phyloP scores from a whole-genome alignment of 2,329 filamentous ascomycete species.

The Sclerotinia glacialis region DNA sequence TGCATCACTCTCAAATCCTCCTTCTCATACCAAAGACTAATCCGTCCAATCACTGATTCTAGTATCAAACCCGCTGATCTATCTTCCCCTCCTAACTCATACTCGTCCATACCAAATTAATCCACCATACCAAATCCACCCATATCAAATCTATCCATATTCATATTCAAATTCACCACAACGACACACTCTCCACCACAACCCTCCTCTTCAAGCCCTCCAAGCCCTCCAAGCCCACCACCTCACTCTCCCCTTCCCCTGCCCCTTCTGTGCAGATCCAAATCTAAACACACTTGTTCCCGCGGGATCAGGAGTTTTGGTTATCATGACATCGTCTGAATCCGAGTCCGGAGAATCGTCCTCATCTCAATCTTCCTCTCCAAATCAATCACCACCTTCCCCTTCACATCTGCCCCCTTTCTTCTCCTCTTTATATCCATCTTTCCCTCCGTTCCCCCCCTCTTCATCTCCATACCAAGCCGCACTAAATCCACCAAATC shows the following conservation, averaged over 20 bases:
- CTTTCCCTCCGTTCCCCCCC: fast-evolving
- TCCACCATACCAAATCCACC: neutral
- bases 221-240: neutral
- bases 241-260: conserved; percentile 22
- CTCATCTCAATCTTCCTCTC: neutral
- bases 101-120: neutral
- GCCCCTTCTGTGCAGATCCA: conserved; percentile 27
- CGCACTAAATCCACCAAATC: too few relatives aligned
- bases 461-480: too few relatives aligned
- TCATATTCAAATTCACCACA: too few relatives aligned
- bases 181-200: too few relatives aligned
- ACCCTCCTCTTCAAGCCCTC: fast-evolving
- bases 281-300: neutral
- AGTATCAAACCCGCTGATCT: neutral
- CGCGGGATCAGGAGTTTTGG: conserved; percentile 24
- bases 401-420: neutral
- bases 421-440: neutral
- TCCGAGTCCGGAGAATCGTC: neutral
- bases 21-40: too few relatives aligned
- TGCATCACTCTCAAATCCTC: neutral
- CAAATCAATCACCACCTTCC: neutral
- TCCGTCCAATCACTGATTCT: neutral
- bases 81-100: neutral
- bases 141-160: too few relatives aligned
- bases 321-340: conserved; percentile 4